These are phyloP conservation scores for Paradendryphiella salina DNA, from an alignment of 2,329 filamentous ascomycete species.

Conservation along the genomic window DNA sequence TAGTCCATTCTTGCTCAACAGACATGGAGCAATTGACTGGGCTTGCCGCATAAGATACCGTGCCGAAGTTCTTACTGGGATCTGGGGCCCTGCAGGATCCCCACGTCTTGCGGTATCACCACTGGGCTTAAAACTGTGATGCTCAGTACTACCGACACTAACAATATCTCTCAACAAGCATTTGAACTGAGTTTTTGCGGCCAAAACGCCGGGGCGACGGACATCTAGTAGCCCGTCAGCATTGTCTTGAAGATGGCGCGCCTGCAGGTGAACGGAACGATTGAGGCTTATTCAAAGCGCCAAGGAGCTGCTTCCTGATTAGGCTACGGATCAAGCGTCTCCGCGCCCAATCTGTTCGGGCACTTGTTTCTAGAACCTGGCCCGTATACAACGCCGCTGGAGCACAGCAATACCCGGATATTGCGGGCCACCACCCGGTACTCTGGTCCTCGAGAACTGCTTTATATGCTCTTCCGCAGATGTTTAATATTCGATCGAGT, in stretches of 20 bases:
- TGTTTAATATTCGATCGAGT: slow-evolving; percentile 20
- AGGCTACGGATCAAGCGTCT: slow-evolving; percentile 7
- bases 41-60: slow-evolving; percentile 7
- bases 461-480: slow-evolving; percentile 4
- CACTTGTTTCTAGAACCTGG: slow-evolving; percentile 19
- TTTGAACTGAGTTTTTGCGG: background rate
- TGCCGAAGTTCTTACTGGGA: slow-evolving; percentile 1
- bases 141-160: background rate
- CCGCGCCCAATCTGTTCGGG: slow-evolving; percentile 4
- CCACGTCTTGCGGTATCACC: slow-evolving; percentile 3
- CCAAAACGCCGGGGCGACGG: background rate
- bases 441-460: slow-evolving; percentile 1
- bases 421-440: slow-evolving; percentile 16
- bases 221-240: background rate
- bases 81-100: slow-evolving; percentile 10
- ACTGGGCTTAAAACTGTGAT: background rate
- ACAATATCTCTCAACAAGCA: background rate
- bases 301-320: slow-evolving; percentile 7
- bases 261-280: slow-evolving; percentile 4
- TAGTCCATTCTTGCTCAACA: background rate
- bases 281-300: slow-evolving; percentile 7
- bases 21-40: background rate
- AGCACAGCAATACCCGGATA: slow-evolving; percentile 19
- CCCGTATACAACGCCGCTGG: slow-evolving; percentile 8
- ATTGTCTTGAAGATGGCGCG: background rate